Conservation (phyloP, 371 early-diverging fungal species). For the Mortierella sp. region DNA sequence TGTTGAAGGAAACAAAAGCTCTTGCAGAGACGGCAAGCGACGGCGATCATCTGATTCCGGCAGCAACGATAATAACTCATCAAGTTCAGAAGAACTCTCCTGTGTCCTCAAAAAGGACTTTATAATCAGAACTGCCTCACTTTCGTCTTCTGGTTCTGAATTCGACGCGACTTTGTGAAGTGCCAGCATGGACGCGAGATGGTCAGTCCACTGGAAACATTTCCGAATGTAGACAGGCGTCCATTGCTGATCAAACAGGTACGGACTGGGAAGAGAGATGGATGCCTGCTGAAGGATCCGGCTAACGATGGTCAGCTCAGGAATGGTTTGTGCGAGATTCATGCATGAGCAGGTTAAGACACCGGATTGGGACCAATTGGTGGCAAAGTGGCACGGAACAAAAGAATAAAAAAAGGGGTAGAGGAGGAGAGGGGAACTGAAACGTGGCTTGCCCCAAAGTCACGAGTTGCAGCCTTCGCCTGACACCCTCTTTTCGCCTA, state of each 20-base stretch:
- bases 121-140: neutral
- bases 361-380: neutral
- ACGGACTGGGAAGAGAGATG: neutral
- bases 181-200: constrained; percentile 18
- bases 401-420: neutral
- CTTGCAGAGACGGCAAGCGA: constrained; percentile 5
- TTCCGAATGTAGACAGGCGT: constrained; percentile 15
- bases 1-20: constrained; percentile 16
- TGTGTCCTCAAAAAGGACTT: constrained; percentile 12
- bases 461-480: no score
- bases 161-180: neutral
- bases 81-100: neutral
- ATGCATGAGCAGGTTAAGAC: constrained; percentile 17
- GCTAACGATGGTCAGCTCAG: constrained; percentile 31
- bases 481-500: neutral
- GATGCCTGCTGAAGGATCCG: constrained; percentile 36
- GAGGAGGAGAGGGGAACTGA: neutral
- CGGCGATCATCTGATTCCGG: no score
- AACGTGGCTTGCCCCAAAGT: no score
- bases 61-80: neutral
- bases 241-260: constrained; percentile 40
- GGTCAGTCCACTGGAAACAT: constrained; percentile 43
- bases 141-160: neutral
- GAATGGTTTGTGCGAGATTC: constrained; percentile 25
- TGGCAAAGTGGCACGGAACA: neutral